Conservation (phyloP, 495 filamentous ascomycete species). For the Cercophora sp. region DNA sequence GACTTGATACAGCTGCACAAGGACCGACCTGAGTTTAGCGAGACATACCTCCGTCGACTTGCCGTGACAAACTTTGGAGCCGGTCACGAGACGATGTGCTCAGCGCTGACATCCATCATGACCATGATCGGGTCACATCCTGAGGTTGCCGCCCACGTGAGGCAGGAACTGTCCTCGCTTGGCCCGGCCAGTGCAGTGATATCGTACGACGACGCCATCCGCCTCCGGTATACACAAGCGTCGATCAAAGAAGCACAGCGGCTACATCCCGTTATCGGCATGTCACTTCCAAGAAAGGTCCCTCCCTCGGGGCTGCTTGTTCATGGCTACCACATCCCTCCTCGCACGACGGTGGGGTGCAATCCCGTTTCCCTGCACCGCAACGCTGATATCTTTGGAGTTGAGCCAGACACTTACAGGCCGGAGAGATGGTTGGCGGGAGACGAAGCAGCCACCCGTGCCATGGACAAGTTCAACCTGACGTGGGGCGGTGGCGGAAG, state of each 20-base stretch:
- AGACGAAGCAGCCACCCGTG: slow-evolving; percentile 23
- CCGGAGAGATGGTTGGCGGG: slow-evolving; percentile 48
- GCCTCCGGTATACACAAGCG: slow-evolving; percentile 54
- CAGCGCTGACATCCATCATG: slow-evolving; percentile 37
- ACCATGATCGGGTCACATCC: slow-evolving; percentile 30
- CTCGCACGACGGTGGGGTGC: slow-evolving; percentile 55
- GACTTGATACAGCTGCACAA: slow-evolving; percentile 37
- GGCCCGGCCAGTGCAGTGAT: neutral
- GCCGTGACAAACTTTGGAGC: slow-evolving; percentile 47
- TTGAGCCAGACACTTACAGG: slow-evolving; percentile 20
- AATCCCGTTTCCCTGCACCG: slow-evolving; percentile 58
- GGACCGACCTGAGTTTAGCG: slow-evolving; percentile 31
- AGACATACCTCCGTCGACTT: slow-evolving; percentile 40
- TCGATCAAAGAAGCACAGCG: slow-evolving; percentile 61
- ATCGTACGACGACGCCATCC: neutral
- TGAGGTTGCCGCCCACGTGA: slow-evolving; percentile 18
- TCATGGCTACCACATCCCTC: slow-evolving; percentile 48
- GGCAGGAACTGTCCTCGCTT: slow-evolving; percentile 22
- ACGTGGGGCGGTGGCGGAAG: slow-evolving; percentile 63
- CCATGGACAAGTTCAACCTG: slow-evolving; percentile 45
- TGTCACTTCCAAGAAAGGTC: slow-evolving; percentile 55
- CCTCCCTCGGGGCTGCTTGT: slow-evolving; percentile 46
- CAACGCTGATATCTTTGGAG: slow-evolving; percentile 51
- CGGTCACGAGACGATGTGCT: slow-evolving; percentile 47
- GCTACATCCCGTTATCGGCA: slow-evolving; percentile 54